These are phyloP conservation scores for Withania somnifera DNA, from an alignment of 305 asterid species.

Conservation along the genomic window DNA sequence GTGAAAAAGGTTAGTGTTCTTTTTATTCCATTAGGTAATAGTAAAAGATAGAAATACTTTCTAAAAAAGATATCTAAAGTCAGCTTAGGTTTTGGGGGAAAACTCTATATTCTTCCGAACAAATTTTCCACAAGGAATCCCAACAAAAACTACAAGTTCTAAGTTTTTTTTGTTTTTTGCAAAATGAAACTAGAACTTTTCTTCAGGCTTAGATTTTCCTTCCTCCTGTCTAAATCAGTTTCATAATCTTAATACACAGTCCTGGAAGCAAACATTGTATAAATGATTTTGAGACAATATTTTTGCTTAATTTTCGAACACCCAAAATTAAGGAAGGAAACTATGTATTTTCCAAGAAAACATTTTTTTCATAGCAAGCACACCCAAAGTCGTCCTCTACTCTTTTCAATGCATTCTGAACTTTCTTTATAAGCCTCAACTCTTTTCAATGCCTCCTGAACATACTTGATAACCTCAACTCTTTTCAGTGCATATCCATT, in stretches of 20 bases:
- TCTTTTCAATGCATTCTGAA: not conserved
- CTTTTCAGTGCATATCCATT: not conserved
- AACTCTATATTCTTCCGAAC: not conserved
- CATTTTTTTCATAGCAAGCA: no score
- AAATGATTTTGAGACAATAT: no score
- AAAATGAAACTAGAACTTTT: not conserved
- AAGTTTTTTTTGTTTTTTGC: not conserved
- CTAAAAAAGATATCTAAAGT: not conserved
- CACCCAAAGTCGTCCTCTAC: not conserved
- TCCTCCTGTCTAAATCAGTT: not conserved
- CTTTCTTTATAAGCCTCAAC: not conserved
- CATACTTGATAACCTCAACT: not conserved
- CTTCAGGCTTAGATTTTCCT: not conserved
- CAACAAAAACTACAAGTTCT: not conserved
- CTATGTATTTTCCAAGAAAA: no score
- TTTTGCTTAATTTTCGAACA: no score
- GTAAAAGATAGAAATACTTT: not conserved
- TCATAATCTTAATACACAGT: not conserved
- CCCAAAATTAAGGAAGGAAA: no score
- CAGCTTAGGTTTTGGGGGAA: not conserved
- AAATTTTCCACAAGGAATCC: not conserved
- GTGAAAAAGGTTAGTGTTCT: not conserved
- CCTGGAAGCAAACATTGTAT: not conserved
- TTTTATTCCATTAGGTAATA: not conserved
- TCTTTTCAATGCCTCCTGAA: not conserved